Percentiles rank a stretch among this genome's conserved stretches.
phyloP scores from a whole-genome alignment of 106 monocot genomes.

The Xerophyta viscosa region DNA sequence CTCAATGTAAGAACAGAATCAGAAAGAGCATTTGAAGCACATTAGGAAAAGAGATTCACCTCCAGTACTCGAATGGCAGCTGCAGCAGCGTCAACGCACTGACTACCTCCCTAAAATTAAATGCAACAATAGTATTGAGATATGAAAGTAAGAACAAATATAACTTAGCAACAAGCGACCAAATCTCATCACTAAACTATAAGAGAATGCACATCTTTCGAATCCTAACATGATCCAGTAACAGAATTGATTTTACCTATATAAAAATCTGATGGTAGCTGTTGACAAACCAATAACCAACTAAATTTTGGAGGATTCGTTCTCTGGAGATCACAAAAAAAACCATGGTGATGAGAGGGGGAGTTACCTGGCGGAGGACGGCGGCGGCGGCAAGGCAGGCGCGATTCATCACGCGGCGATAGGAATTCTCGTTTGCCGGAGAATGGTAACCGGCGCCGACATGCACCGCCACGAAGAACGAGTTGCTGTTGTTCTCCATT shows the following conservation, averaged over 20 bases:
- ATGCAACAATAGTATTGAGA: too few species aligned
- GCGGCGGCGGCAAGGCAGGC: conserved; percentile 84
- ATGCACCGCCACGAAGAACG: conserved; percentile 92
- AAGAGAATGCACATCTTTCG: too few species aligned
- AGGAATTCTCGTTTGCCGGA: conserved; percentile 66
- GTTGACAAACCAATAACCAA: too few species aligned
- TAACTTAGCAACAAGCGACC: too few species aligned
- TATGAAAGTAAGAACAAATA: too few species aligned
- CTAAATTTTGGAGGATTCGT: too few species aligned
- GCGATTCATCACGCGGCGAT: conserved; percentile 56
- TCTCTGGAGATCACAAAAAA: too few species aligned
- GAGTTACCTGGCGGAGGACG: conserved; percentile 51
- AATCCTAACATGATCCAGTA: too few species aligned
- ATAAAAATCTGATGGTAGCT: too few species aligned
- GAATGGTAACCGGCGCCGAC: conserved; percentile 95
- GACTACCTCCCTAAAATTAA: conserved; percentile 49
- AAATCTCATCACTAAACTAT: too few species aligned
- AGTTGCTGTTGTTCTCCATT: too few species aligned
- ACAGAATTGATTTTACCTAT: too few species aligned
- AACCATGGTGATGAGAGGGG: neutral
- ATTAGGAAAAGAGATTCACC: conserved; percentile 20
- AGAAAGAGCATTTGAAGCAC: neutral
- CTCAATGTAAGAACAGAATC: neutral
- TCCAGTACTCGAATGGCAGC: conserved; percentile 86
- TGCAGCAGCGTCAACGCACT: conserved; percentile 76